Evolutionary conservation across 2,329 filamentous ascomycete species (phyloP).

Genomic region (Hirsutella rhossiliensis): DNA sequence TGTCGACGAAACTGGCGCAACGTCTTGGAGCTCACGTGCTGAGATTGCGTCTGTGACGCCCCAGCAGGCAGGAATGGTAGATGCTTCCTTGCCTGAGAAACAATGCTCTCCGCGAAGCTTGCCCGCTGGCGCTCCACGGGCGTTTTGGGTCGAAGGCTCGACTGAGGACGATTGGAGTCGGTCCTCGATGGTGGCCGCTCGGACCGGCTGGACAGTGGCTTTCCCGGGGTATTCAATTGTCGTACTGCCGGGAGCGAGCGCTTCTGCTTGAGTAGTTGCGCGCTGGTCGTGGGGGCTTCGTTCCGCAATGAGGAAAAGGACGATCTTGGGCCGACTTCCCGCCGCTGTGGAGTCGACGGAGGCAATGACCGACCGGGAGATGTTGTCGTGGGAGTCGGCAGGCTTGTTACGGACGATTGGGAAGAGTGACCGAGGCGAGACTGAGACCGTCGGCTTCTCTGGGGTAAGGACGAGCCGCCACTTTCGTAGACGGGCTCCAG

Average conservation of each 20-base stretch:
- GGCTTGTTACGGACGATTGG: conserved; percentile 55
- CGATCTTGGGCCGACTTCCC: conserved; percentile 43
- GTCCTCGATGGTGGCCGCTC: conserved; percentile 50
- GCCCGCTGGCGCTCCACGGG: conserved; percentile 51
- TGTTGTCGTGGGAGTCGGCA: conserved; percentile 48
- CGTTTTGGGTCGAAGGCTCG: conserved; percentile 53
- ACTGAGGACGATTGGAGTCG: conserved; percentile 37
- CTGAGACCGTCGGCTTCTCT: conserved; percentile 47
- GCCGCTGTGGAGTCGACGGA: conserved; percentile 48
- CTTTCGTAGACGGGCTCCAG: conserved; percentile 92
- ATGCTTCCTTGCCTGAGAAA: conserved; percentile 42
- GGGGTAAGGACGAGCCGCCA: conserved; percentile 55
- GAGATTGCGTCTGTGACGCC: conserved; percentile 58
- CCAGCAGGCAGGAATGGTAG: conserved; percentile 73
- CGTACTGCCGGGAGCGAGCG: conserved; percentile 51
- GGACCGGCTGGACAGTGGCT: conserved; percentile 32
- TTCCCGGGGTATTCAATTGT: conserved; percentile 36
- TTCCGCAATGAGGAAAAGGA: conserved; percentile 41
- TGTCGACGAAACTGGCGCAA: conserved; percentile 64
- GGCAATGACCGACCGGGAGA: conserved; percentile 40
- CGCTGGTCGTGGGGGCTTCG: conserved; percentile 52
- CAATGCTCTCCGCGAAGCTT: conserved; percentile 34
- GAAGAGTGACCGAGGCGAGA: conserved; percentile 58
- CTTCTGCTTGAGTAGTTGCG: conserved; percentile 53
- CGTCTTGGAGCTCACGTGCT: conserved; percentile 63